Evolutionary conservation across 805 yeast genomes (phyloP).

Genomic region (Komagataella populi): DNA sequence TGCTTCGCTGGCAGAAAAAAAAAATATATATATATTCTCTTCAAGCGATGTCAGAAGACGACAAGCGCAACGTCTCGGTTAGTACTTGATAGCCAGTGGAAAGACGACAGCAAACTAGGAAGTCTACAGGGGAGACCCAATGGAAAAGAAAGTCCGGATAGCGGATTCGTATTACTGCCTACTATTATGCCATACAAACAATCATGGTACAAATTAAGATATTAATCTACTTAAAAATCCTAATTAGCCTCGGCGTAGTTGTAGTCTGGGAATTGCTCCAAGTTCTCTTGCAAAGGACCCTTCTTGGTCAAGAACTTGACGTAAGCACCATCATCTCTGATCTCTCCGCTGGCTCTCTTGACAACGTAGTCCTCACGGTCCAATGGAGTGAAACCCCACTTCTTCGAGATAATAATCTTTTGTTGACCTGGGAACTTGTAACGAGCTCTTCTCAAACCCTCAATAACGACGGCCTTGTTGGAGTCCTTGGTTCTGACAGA

Average conservation of each 20-base stretch:
- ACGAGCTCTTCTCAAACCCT: conserved; percentile 99
- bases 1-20: not conserved
- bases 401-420: conserved; percentile 97
- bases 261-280: conserved; percentile 87
- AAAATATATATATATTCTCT: no score
- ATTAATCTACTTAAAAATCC: not conserved
- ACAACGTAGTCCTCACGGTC: conserved; percentile 94
- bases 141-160: not conserved
- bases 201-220: not conserved
- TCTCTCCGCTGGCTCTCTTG: conserved; percentile 95
- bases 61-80: not conserved
- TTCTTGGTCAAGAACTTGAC: conserved; percentile 95
- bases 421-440: conserved; percentile 99
- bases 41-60: not conserved
- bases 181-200: not conserved
- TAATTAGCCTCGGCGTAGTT: conserved; percentile 28
- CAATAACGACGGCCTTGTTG: conserved; percentile 95
- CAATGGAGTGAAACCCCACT: conserved; percentile 99
- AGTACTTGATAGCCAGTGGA: not conserved
- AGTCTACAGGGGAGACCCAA: not conserved
- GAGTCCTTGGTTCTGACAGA: conserved; percentile 97
- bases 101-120: not conserved
- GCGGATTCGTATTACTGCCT: not conserved
- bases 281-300: conserved; percentile 90
- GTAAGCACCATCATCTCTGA: conserved; percentile 99